Percentiles rank a stretch among this genome's conserved stretches.
These are phyloP conservation scores for Candida quercuum DNA, from an alignment of 805 yeast species.

Conservation along the genomic window DNA sequence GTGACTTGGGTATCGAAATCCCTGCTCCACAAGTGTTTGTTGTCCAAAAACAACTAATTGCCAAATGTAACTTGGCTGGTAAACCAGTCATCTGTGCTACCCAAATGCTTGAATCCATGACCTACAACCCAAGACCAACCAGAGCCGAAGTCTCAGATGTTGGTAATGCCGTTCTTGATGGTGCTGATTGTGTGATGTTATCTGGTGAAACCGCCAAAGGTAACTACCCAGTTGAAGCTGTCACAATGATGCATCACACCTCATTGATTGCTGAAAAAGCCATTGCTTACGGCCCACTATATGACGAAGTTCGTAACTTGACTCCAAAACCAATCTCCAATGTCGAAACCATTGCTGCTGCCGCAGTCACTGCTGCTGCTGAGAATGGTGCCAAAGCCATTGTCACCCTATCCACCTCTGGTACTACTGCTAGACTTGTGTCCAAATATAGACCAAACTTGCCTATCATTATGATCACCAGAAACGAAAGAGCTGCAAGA, in stretches of 20 bases:
- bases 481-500: constrained; percentile 91
- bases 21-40: constrained; percentile 98
- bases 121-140: constrained; percentile 99
- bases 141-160: constrained; percentile 99
- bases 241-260: constrained; percentile 98
- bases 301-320: constrained; percentile 82
- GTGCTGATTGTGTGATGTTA: constrained; percentile 99
- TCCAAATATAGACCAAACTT: constrained; percentile 97
- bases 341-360: constrained; percentile 94
- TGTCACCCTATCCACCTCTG: constrained; percentile 91
- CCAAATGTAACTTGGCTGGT: constrained; percentile 98
- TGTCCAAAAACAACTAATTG: constrained; percentile 97
- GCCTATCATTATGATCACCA: constrained; percentile 97
- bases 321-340: constrained; percentile 88
- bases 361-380: constrained; percentile 93
- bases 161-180: constrained; percentile 98
- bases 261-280: constrained; percentile 95
- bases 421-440: constrained; percentile 91
- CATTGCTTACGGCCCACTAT: constrained; percentile 77
- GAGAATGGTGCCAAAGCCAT: constrained; percentile 97
- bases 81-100: constrained; percentile 99
- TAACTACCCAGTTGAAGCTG: constrained; percentile 96
- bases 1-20: constrained; percentile 98
- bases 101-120: constrained; percentile 99
- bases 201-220: constrained; percentile 99